Evolutionary conservation across 495 filamentous ascomycete genomes (phyloP), one percentile per base, ranked within the genome.

Genomic region (Rhizodiscina lignyota): DNA sequence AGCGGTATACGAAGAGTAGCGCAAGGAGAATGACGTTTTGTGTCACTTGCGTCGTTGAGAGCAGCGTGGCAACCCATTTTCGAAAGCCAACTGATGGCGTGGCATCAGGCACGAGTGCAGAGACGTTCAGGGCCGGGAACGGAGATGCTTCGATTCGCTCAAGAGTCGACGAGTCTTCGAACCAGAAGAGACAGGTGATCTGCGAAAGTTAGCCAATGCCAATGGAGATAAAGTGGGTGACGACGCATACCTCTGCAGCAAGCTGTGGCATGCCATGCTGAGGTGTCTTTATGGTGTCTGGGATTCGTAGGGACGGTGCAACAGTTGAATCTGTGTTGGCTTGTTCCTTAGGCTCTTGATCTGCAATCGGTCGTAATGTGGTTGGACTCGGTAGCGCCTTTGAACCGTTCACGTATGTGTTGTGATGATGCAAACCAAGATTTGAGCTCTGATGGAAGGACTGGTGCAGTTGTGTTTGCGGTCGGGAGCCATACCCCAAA

Each of bases 121-220:
- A 61, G 16, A 72, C 46, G 26, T 66, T 58, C 18, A 59, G 44
- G 26, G 59, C 48, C 15, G 64, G 51, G 4, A 59, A 52, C n/a
- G 58, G 58, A 11, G 71, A 62, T 16, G 79, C 70, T 52, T 87
- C 81, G 30, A 89, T 77, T 34, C 63, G 58, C 38, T 74, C 69
- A 12, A 94, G 60, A 28, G 78, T 77, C 13, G 75, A 62, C 4
- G 78, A 76, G n/a, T 76, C 78, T 53, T 96, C 91, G 49, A 96
- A 99, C 91, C 91, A 99, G 61, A 99, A 94, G 20, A 99, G 64
- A 47, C 87, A 94, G 1, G 89, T 92, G 57, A 94, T 79, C 79
- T 96, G 35, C 11, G 34, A 18, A 40, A 34, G 32, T 36, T 19
- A 36, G 30, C 11, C 12, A 30, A 11, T 8, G 13, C 8, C 10